Base-by-base conservation (phyloP, 2,329 filamentous ascomycete genomes). In the Aureobasidium sp. region DNA sequence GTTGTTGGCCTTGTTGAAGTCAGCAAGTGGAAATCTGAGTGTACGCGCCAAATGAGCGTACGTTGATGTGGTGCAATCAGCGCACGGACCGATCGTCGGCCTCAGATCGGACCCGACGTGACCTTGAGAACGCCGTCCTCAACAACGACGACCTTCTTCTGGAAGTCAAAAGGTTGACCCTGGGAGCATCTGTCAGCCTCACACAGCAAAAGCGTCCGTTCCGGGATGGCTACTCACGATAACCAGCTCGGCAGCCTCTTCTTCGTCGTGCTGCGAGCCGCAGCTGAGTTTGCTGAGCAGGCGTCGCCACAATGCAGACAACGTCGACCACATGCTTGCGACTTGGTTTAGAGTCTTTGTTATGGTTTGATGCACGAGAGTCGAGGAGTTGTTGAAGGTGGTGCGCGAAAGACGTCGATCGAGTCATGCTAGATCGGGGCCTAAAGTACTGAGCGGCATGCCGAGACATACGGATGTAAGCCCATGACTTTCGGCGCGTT, bases 401-500 rank as follows among this genome's bases (percentile, higher is more conserved):
- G 10, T 29, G 15, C 36, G 36, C 6, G 49, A 37, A 39, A 39
- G 16, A 13, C 21, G 36, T n/a, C 8, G 27, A 11, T 42, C 52
- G 52, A 54, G 52, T 54, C 52, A 54, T 54, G 52, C 52, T 54
- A 54, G 52, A 21, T 32, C 21, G 32, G 49, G 21, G 21, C 34
- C n/a, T 27, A 9, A 34, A 39, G 9, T 27, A 6, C 29, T 21
- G 21, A 21, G 21, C 21, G 21, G 21, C 21, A 21, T 21, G 21
- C 21, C 21, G 21, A 21, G 21, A 21, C 21, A 21, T 21, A 21
- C 21, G 21, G 21, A 21, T 21, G 21, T 21, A 21, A 21, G 21
- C 21, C 21, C 21, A 21, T 21, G 21, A 21, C 21, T 21, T 21
- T 21, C 21, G 21, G 21, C 21, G 21, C 21, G 21, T 21, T 21